Base-by-base conservation (phyloP, 352 stramenopile genomes). In the Globisporangium carolinianum region DNA sequence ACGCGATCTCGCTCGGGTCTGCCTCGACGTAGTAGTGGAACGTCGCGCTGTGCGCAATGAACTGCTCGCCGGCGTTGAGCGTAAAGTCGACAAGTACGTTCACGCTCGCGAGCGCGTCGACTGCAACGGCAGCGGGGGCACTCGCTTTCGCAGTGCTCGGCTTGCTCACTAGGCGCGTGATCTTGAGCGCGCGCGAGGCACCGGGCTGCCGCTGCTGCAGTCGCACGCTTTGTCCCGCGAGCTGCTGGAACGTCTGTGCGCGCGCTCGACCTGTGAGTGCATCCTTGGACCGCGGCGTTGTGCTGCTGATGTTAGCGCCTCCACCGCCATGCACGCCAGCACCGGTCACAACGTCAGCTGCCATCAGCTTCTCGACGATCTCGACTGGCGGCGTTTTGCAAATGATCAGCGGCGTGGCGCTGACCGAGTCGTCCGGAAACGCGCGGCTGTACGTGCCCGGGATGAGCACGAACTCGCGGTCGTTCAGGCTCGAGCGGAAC, bases 21-120 rank as follows among this genome's bases (percentile, higher is more conserved):
- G 83, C 49, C 3, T 80, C 70, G 1, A 73, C 64, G 54, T 90
- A 84, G 55, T 86, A 90, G 17, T 86, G 68, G 43, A 88, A 90
- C 12, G 69, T 61, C 17, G 82, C 76, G 47, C 78, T 87, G 45
- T 90, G 80, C 2, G 77, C 76, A 37, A 90, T 88, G 51, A 90
- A 90, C 38, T 88, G 80, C 55, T 88, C 80, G 5, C 80, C 80
- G 10, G 74, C 80, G 36, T 90, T 90, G 9, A 90, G 62, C 4
- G 80, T 88, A 49, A 90, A 88, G 52, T 90, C 80, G 43, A 90
- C 71, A 0, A 88, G 60, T 5, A 90, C 76, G 4, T 66, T 83
- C 35, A 79, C 63, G n/a, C 47, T 62, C 11, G 57, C 24, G 4
- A 42, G 32, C 5, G 45, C 12, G 46, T 65, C 52, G 38, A 53